Evolutionary conservation across 140 eudicot species (phyloP).

Genomic region (Flaveria floridana): DNA sequence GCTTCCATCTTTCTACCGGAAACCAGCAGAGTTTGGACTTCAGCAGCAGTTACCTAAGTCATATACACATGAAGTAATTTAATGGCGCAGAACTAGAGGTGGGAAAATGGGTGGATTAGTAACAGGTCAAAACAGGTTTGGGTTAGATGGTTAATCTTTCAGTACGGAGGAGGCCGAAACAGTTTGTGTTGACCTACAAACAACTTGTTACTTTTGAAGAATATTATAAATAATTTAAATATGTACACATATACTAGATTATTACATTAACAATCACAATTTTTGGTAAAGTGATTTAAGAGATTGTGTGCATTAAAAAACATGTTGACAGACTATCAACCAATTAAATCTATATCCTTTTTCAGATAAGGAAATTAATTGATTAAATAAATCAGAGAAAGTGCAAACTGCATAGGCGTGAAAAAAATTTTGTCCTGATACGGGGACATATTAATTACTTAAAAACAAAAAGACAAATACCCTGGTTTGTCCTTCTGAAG

Average conservation of each 20-base stretch:
- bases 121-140: background rate
- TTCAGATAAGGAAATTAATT: constrained; percentile 1
- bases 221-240: background rate
- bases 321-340: background rate
- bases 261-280: background rate
- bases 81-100: background rate
- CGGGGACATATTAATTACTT: background rate
- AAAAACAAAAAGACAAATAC: constrained; percentile 33
- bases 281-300: constrained; percentile 3
- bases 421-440: background rate
- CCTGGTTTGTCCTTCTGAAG: constrained; percentile 75
- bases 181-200: constrained; percentile 13
- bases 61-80: constrained; percentile 19
- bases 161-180: background rate
- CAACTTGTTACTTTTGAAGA: background rate
- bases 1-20: constrained; percentile 90
- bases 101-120: background rate
- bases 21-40: constrained; percentile 84
- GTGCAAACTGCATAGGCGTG: constrained; percentile 21
- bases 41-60: constrained; percentile 77
- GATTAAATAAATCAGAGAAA: background rate
- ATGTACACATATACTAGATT: background rate
- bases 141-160: background rate
- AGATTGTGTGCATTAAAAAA: background rate
- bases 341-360: background rate